Evolutionary conservation across 352 stramenopile genomes (phyloP), one percentile per base, ranked within the genome.

Genomic region (Phytophthora boehmeriae): DNA sequence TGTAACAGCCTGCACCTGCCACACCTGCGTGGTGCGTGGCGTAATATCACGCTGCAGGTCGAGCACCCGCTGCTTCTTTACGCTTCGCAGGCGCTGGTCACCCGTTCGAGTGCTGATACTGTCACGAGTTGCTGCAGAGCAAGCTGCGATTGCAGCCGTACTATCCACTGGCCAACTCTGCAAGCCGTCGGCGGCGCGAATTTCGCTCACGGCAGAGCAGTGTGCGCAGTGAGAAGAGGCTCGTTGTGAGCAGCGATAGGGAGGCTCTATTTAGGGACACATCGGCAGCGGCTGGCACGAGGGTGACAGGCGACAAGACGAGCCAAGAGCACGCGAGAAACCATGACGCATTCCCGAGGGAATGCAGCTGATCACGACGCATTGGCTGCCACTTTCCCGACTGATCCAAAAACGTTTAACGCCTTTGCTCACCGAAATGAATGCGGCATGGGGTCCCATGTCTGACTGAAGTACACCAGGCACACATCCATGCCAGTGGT

Each of bases 231-330:
- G 8, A 39, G 14, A 16, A 39, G 14, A 14, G 10, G 32, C 32
- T 8, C 32, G 32, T 38, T 14, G 36, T 58, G 55, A 66, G 56
- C 63, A 70, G 55, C 54, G 55, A 42, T n/a, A 17, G 9, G 27
- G 36, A 39, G 48, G 41, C 56, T 49, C n/a, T n/a, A n/a, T n/a
- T n/a, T n/a, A n/a, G n/a, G n/a, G n/a, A n/a, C n/a, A n/a, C n/a
- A n/a, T n/a, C n/a, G n/a, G n/a, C n/a, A n/a, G n/a, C n/a, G n/a
- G n/a, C n/a, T n/a, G n/a, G n/a, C n/a, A n/a, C 62, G 38, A 46
- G 38, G 55, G 45, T 55, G 54, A 54, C 58, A 19, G 49, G 47
- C 60, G 41, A 35, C 32, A 66, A 71, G 63, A 71, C 63, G 63
- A 54, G 63, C 16, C 55, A 35, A 66, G 20, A 48, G 35, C 49